These are phyloP conservation scores for Euphorbia schlechtendalii DNA, from an alignment of 441 rosid species.

Conservation along the genomic window DNA sequence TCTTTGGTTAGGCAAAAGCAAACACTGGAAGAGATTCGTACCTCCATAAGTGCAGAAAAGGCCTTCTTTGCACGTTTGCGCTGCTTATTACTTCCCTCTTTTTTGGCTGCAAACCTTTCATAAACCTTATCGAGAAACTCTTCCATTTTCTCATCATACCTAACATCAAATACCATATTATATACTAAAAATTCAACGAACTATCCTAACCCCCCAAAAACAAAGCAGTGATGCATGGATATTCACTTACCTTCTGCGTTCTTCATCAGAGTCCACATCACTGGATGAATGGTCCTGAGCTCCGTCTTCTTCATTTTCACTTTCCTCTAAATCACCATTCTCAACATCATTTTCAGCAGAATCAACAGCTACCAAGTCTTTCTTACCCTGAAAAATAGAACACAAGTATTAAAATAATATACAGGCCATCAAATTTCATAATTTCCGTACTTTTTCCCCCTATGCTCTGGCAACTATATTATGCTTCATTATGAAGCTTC, in stretches of 20 bases:
- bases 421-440: neutral
- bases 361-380: slow-evolving; percentile 74
- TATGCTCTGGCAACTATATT: neutral
- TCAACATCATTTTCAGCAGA: slow-evolving; percentile 47
- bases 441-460: neutral
- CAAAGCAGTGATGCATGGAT: neutral
- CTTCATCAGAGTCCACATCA: slow-evolving; percentile 77
- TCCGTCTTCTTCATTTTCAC: slow-evolving; percentile 50
- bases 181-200: slow-evolving; percentile 10
- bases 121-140: slow-evolving; percentile 70
- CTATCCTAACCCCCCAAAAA: neutral
- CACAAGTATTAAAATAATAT: too few relatives aligned
- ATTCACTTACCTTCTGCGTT: slow-evolving; percentile 47
- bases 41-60: slow-evolving; percentile 63
- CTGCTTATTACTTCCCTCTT: slow-evolving; percentile 72
- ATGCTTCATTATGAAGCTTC: neutral
- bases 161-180: slow-evolving; percentile 24
- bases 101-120: slow-evolving; percentile 56
- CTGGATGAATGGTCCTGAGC: slow-evolving; percentile 41
- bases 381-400: slow-evolving; percentile 53
- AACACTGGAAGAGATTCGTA: slow-evolving; percentile 13
- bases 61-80: slow-evolving; percentile 73
- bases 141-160: slow-evolving; percentile 74
- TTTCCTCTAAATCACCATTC: slow-evolving; percentile 30
- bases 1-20: neutral